These are phyloP conservation scores for Nemania diffusa DNA, from an alignment of 2,329 filamentous ascomycete genomes.

Conservation along the genomic window DNA sequence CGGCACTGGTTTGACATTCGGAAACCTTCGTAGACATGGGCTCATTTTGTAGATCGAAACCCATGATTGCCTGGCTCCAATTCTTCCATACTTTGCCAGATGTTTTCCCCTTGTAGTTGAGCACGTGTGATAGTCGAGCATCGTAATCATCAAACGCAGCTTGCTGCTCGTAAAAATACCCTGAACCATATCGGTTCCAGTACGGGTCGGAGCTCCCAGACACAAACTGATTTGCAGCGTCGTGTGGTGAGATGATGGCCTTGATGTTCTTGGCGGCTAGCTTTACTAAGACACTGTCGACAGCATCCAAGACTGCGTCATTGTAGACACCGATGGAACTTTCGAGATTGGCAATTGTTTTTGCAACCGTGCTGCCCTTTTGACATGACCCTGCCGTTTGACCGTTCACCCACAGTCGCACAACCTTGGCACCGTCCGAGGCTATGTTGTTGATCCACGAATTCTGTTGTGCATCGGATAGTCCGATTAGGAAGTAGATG, in stretches of 20 bases:
- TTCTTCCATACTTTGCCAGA: slow-evolving; percentile 49
- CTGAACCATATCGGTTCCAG: slow-evolving; percentile 34
- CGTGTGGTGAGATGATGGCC: slow-evolving; percentile 49
- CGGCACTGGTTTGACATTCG: slow-evolving; percentile 41
- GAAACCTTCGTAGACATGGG: slow-evolving; percentile 44
- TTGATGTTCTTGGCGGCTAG: slow-evolving; percentile 47
- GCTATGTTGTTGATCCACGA: slow-evolving; percentile 45
- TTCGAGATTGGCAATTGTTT: slow-evolving; percentile 40
- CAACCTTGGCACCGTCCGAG: slow-evolving; percentile 44
- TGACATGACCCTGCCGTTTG: slow-evolving; percentile 40
- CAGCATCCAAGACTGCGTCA: slow-evolving; percentile 43
- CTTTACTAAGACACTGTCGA: slow-evolving; percentile 47
- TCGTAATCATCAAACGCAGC: slow-evolving; percentile 48
- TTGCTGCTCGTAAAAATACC: slow-evolving; percentile 46
- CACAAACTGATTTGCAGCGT: slow-evolving; percentile 36
- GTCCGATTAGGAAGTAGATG: slow-evolving; percentile 47
- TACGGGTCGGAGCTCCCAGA: slow-evolving; percentile 27
- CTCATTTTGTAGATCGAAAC: slow-evolving; percentile 51
- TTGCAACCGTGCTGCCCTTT: slow-evolving; percentile 45
- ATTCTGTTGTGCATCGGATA: slow-evolving; percentile 44
- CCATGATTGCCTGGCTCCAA: slow-evolving; percentile 49
- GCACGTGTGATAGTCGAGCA: slow-evolving; percentile 45
- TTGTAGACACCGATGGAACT: slow-evolving; percentile 44
- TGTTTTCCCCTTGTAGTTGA: slow-evolving; percentile 48
- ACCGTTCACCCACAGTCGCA: slow-evolving; percentile 48